Conservation (phyloP, 768 basidiomycete species). For the Hygrocybe coccinea region DNA sequence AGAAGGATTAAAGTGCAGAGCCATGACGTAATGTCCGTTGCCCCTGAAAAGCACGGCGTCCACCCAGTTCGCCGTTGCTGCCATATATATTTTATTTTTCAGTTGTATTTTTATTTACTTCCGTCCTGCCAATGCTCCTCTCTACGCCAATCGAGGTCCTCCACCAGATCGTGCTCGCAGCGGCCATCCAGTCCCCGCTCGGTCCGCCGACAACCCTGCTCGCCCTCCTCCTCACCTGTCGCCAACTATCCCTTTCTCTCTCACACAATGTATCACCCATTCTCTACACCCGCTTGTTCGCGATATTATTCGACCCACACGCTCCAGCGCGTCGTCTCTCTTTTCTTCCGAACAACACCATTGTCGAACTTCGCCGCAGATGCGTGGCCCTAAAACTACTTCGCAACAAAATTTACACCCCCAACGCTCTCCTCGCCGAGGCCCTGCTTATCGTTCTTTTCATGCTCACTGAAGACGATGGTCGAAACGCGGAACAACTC, state of each 20-base stretch:
- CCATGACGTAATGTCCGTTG: not conserved
- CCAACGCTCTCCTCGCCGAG: conserved; percentile 36
- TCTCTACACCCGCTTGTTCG: conserved; percentile 39
- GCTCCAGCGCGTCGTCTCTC: conserved; percentile 38
- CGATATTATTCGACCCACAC: conserved; percentile 45
- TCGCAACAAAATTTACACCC: conserved; percentile 29
- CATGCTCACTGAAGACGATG: conserved; percentile 53
- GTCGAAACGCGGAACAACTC: conserved; percentile 46
- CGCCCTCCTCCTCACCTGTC: conserved; percentile 32
- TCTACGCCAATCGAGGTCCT: conserved; percentile 32
- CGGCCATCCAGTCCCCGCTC: conserved; percentile 24
- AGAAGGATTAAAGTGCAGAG: too few species aligned
- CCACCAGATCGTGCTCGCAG: conserved; percentile 32
- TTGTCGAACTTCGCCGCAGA: conserved; percentile 44
- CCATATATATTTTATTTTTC: not conserved
- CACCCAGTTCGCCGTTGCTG: not conserved
- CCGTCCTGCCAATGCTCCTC: conserved; percentile 28
- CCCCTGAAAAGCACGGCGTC: not conserved
- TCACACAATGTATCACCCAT: conserved; percentile 19
- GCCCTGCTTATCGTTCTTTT: conserved; percentile 50
- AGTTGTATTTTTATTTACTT: conserved; percentile 9
- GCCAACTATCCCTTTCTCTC: conserved; percentile 24
- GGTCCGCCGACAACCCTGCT: conserved; percentile 33
- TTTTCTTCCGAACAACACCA: conserved; percentile 29
- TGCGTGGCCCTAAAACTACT: conserved; percentile 43